These are phyloP conservation scores for Niveomyces coronatus DNA, from an alignment of 2,329 filamentous ascomycete genomes.

Conservation along the genomic window DNA sequence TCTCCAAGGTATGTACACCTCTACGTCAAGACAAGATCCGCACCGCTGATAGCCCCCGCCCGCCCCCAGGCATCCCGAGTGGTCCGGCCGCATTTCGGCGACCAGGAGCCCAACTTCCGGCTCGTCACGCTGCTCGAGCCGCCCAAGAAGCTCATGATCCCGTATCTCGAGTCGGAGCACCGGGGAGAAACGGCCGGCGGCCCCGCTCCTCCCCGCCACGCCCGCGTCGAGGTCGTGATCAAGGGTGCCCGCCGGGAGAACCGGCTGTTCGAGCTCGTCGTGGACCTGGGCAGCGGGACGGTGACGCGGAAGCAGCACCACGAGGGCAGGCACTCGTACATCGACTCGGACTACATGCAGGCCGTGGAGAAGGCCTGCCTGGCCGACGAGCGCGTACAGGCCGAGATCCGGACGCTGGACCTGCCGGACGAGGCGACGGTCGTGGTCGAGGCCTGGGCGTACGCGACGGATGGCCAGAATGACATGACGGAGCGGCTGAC, in stretches of 20 bases:
- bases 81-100: slow-evolving; percentile 15
- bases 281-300: slow-evolving; percentile 17
- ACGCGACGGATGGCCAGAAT: slow-evolving; percentile 42
- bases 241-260: slow-evolving; percentile 9
- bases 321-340: slow-evolving; percentile 33
- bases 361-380: slow-evolving; percentile 36
- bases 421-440: slow-evolving; percentile 34
- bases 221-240: slow-evolving; percentile 28
- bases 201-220: slow-evolving; percentile 23
- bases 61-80: slow-evolving; percentile 18
- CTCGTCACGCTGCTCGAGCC: slow-evolving; percentile 41
- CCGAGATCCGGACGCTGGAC: slow-evolving; percentile 29
- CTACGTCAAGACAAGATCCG: neutral
- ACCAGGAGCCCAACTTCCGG: slow-evolving; percentile 29
- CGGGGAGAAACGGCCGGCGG: slow-evolving; percentile 8
- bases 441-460: slow-evolving; percentile 45
- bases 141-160: slow-evolving; percentile 34
- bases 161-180: slow-evolving; percentile 33
- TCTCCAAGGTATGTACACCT: slow-evolving; percentile 12
- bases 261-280: slow-evolving; percentile 20
- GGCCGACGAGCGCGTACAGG: slow-evolving; percentile 30
- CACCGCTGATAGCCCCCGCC: neutral
- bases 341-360: slow-evolving; percentile 38
- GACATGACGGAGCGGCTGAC: slow-evolving; percentile 37
- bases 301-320: slow-evolving; percentile 21